Conservation (phyloP, 441 rosid genomes). For the Pelargonium myrrhifolium region DNA sequence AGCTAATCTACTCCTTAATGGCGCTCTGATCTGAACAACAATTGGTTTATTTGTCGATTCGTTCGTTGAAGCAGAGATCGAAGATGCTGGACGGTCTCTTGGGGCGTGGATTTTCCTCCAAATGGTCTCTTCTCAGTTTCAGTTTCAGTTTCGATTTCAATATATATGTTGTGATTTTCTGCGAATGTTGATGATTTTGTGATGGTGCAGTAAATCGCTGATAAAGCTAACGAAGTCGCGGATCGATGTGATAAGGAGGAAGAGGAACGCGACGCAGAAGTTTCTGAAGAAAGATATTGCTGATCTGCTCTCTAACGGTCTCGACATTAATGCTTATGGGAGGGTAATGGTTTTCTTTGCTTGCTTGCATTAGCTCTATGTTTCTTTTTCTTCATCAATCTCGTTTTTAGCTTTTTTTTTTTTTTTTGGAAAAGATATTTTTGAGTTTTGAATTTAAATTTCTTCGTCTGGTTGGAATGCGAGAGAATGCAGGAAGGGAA, state of each 20-base stretch:
- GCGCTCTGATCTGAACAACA: too few relatives aligned
- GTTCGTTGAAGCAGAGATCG: slow-evolving; percentile 11
- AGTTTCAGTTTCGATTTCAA: neutral
- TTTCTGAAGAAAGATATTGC: slow-evolving; percentile 78
- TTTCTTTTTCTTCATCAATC: neutral
- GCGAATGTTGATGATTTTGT: neutral
- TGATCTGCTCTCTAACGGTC: slow-evolving; percentile 81
- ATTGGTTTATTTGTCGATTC: neutral
- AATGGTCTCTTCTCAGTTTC: slow-evolving; percentile 40
- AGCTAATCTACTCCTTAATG: too few relatives aligned
- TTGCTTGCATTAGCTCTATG: neutral
- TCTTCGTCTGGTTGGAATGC: neutral
- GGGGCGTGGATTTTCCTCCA: slow-evolving; percentile 66
- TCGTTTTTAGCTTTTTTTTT: neutral
- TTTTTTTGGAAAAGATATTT: neutral
- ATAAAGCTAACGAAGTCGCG: slow-evolving; percentile 64
- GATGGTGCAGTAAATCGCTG: slow-evolving; percentile 58
- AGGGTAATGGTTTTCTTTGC: too few relatives aligned
- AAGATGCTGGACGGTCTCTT: slow-evolving; percentile 70
- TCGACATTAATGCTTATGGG: slow-evolving; percentile 66
- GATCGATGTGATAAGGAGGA: slow-evolving; percentile 81
- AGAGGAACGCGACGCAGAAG: slow-evolving; percentile 72
- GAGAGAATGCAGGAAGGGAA: neutral
- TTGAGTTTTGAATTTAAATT: neutral
- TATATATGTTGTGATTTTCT: neutral